Conservation (phyloP, 257 asterid genomes). For the Solanum piurae region DNA sequence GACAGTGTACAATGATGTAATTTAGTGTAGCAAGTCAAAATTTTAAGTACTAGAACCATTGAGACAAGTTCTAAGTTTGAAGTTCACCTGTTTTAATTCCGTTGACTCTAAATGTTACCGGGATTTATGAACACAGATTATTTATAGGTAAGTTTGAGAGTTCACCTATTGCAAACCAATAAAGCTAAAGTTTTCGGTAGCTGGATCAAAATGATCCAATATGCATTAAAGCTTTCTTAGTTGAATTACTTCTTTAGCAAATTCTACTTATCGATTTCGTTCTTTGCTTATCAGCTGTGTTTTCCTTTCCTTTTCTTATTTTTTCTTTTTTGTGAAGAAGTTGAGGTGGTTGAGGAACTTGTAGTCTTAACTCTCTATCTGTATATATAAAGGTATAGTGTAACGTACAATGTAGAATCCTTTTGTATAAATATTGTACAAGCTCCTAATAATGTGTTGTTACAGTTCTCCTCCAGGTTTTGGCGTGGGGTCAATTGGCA, state of each 20-base stretch:
- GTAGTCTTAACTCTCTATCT: neutral
- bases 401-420: neutral
- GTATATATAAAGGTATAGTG: neutral
- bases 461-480: slow-evolving; percentile 65
- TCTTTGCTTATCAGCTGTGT: neutral
- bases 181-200: neutral
- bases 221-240: neutral
- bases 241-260: neutral
- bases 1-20: neutral
- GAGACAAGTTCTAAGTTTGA: neutral
- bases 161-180: neutral
- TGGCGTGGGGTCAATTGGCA: slow-evolving; percentile 78
- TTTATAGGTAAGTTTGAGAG: neutral
- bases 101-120: neutral
- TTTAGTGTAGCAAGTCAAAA: neutral
- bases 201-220: neutral
- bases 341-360: neutral
- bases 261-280: neutral
- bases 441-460: neutral
- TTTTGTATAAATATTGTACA: neutral
- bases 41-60: neutral
- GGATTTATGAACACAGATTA: neutral
- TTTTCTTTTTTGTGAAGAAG: neutral
- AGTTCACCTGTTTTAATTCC: neutral
- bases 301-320: neutral